phyloP scores from a whole-genome alignment of 495 filamentous ascomycete genomes.

The Wilcoxina mikolae region DNA sequence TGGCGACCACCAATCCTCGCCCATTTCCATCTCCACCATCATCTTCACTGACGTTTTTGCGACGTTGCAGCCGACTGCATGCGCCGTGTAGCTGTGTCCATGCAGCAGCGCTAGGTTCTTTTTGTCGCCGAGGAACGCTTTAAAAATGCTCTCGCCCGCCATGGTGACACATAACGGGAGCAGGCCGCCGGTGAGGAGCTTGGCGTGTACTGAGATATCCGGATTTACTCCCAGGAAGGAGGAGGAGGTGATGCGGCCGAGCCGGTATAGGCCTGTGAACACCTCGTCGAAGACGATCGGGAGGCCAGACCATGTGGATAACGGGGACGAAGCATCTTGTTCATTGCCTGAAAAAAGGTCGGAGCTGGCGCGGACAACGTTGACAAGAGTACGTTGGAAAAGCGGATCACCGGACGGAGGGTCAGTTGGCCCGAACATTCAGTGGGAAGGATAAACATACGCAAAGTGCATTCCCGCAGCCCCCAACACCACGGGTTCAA shows the following conservation, averaged over 20 bases:
- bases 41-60: conserved; percentile 43
- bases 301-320: conserved; percentile 47
- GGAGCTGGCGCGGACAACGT: conserved; percentile 43
- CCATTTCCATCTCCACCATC: conserved; percentile 41
- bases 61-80: conserved; percentile 60
- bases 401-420: conserved; percentile 48
- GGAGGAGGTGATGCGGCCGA: conserved; percentile 49
- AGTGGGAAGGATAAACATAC: conserved; percentile 34
- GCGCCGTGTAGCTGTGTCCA: conserved; percentile 69
- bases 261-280: conserved; percentile 66
- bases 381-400: conserved; percentile 53
- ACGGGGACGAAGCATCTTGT: not conserved
- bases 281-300: conserved; percentile 69
- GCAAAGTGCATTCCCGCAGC: conserved; percentile 66
- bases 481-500: conserved; percentile 62
- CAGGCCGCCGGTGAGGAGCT: conserved; percentile 62
- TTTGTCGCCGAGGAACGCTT: conserved; percentile 48
- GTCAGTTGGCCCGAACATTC: conserved; percentile 11
- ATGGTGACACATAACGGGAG: conserved; percentile 58
- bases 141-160: conserved; percentile 55
- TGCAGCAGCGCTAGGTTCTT: conserved; percentile 63
- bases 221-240: conserved; percentile 50
- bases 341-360: conserved; percentile 33
- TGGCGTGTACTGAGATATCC: conserved; percentile 63
- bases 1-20: conserved; percentile 44